Conservation (phyloP, 1,284 basidiomycete genomes). For the Inonotus obliquus region DNA sequence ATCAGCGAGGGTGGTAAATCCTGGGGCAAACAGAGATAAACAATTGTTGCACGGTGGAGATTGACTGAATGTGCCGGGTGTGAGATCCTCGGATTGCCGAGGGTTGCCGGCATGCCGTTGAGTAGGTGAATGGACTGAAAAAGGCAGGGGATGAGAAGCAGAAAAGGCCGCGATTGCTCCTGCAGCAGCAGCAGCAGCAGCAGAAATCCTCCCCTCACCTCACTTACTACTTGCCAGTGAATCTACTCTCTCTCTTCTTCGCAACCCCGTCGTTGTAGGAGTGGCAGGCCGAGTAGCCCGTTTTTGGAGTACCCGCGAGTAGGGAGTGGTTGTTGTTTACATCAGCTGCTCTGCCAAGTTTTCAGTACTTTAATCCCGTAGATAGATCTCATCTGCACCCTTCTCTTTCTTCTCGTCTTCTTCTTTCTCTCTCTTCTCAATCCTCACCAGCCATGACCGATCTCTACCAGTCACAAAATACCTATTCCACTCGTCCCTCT, state of each 20-base stretch:
- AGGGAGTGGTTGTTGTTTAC: conserved; percentile 41
- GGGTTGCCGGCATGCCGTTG: conserved; percentile 5
- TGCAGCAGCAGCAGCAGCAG: background rate
- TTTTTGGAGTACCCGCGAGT: background rate
- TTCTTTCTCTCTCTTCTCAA: conserved; percentile 4
- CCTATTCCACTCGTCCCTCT: conserved; percentile 23
- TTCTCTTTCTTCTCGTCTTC: conserved; percentile 14
- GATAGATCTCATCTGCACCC: background rate
- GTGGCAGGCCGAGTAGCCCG: background rate
- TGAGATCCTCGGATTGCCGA: conserved; percentile 17
- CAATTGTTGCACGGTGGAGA: conserved; percentile 11
- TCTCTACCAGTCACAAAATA: conserved; percentile 9
- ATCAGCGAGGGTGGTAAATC: conserved; percentile 11
- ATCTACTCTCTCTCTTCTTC: conserved; percentile 24
- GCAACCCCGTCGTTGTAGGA: background rate
- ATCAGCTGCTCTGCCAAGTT: background rate
- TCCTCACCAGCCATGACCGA: conserved; percentile 19
- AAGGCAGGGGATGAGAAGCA: background rate
- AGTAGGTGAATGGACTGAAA: background rate
- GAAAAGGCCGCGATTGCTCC: background rate
- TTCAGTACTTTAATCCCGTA: background rate
- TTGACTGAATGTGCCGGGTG: conserved; percentile 12
- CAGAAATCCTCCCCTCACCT: background rate
- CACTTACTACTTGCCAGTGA: background rate
- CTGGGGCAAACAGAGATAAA: background rate